phyloP scores from a whole-genome alignment of 164 flowering plant species.

The Nymphaea colorata region DNA sequence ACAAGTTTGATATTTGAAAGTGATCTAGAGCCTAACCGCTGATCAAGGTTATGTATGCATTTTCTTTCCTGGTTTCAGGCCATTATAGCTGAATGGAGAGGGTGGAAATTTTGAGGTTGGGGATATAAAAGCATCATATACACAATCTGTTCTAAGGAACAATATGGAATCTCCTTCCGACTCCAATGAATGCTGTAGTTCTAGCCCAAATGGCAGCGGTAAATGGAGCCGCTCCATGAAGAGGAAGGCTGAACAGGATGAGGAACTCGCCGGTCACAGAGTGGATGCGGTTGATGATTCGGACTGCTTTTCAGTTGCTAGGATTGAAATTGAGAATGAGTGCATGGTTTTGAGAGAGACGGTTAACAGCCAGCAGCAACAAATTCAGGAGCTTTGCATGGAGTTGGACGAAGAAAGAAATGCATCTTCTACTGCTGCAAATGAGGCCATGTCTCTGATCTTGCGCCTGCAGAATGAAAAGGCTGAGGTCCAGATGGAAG shows the following conservation, averaged over 20 bases:
- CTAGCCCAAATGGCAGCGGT: slow-evolving; percentile 7
- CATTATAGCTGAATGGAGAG: no score
- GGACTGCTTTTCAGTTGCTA: slow-evolving; percentile 24
- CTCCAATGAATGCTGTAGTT: slow-evolving; percentile 23
- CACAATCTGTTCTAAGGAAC: no score
- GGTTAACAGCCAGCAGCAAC: slow-evolving; percentile 52
- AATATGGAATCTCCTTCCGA: no score
- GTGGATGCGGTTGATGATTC: slow-evolving; percentile 10
- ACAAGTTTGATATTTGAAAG: no score
- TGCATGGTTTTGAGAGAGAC: slow-evolving; percentile 60
- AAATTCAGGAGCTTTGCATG: slow-evolving; percentile 48
- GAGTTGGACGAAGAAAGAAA: slow-evolving; percentile 92
- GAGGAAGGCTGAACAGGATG: slow-evolving; percentile 50
- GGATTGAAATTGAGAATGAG: slow-evolving; percentile 72
- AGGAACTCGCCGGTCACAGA: slow-evolving; percentile 8
- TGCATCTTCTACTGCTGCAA: slow-evolving; percentile 86
- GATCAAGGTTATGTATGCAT: no score
- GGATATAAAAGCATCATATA: no score
- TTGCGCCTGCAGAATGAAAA: slow-evolving; percentile 92
- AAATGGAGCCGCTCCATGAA: slow-evolving; percentile 56
- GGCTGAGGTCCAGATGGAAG: slow-evolving; percentile 84
- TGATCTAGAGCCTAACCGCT: no score
- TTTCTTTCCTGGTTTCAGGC: no score
- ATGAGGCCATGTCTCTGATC: slow-evolving; percentile 95
- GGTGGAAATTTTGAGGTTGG: no score